Conservation (phyloP, 108 stramenopile genomes). For the Cyclotella cryptica region DNA sequence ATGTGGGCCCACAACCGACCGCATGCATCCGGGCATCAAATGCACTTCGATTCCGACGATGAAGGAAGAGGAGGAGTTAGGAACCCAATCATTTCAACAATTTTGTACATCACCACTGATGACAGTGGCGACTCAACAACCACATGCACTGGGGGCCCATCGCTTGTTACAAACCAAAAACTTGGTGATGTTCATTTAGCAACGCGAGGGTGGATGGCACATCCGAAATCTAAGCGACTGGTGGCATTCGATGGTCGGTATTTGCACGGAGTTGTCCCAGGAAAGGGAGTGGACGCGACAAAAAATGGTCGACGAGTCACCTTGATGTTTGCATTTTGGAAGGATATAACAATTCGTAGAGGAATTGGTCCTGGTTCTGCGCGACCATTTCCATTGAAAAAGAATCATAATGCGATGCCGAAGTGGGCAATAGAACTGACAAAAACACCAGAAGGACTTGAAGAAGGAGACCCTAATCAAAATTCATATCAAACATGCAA, state of each 20-base stretch:
- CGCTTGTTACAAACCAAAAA: constrained; percentile 83
- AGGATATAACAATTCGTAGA: constrained; percentile 63
- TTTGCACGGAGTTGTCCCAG: constrained; percentile 92
- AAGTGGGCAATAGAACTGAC: constrained; percentile 34
- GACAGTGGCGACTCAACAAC: constrained; percentile 22
- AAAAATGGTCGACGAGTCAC: constrained; percentile 71
- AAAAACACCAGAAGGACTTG: constrained; percentile 3
- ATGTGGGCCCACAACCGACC: constrained; percentile 95
- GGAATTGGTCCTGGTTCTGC: constrained; percentile 65
- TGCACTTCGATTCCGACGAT: constrained; percentile 93
- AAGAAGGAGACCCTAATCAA: not conserved
- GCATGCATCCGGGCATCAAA: constrained; percentile 89
- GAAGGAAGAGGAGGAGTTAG: constrained; percentile 80
- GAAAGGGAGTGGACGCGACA: constrained; percentile 58
- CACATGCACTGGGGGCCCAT: constrained; percentile 68
- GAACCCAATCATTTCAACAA: constrained; percentile 83
- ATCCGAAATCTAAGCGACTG: constrained; percentile 64
- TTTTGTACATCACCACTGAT: constrained; percentile 64
- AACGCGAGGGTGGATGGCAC: constrained; percentile 74
- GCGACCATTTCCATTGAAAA: constrained; percentile 62
- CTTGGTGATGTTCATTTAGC: constrained; percentile 58
- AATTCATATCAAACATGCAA: constrained; percentile 8
- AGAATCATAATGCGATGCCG: not conserved
- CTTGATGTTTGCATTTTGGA: constrained; percentile 94
- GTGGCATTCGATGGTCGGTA: constrained; percentile 85